Evolutionary conservation across 2,329 filamentous ascomycete genomes (phyloP), one percentile per base, ranked within the genome.

Genomic region (Exophiala bonariae): DNA sequence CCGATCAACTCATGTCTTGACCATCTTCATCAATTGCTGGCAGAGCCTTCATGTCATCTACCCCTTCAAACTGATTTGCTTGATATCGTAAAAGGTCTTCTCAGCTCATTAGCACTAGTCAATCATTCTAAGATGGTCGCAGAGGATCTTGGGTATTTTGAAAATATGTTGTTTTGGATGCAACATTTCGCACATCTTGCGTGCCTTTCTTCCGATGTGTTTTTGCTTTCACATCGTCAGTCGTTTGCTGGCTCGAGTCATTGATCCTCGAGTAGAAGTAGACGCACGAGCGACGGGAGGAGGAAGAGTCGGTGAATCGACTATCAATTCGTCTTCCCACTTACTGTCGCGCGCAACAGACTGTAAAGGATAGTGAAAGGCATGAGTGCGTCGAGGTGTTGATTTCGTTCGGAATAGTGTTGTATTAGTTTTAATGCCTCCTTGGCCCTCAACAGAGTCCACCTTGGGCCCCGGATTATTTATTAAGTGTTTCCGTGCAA

Each of bases 401-500:
- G 52, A 52, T 28, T 42, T 44, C 28, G 49, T 57, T 33, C 55
- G 44, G 34, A 55, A 51, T 26, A 57, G 41, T 20, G 35, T 46
- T 32, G 23, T 31, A 28, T 54, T 42, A 26, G 47, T 56, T 16
- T 52, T 44, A 22, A 20, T 37, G 11, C 8, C 16, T 9, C 44
- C 44, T 28, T 48, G 55, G 51, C 37, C 44, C 50, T 54, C 50
- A 40, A 43, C 43, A 36, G 49, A 44, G 40, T 52, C 50, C 19
- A 45, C 17, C 41, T 19, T 23, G 31, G 38, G 32, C 14, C 26
- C 31, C 32, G 43, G n/a, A 30, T 43, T 43, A 35, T 32, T 40
- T 26, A 35, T 28, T 8, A 50, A 50, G n/a, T 45, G 42, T 42
- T 58, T 58, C 3, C 57, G 51, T 17, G 54, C 56, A 37, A 58